phyloP scores from a whole-genome alignment of 129 eudicot species.

The Silybum marianum region DNA sequence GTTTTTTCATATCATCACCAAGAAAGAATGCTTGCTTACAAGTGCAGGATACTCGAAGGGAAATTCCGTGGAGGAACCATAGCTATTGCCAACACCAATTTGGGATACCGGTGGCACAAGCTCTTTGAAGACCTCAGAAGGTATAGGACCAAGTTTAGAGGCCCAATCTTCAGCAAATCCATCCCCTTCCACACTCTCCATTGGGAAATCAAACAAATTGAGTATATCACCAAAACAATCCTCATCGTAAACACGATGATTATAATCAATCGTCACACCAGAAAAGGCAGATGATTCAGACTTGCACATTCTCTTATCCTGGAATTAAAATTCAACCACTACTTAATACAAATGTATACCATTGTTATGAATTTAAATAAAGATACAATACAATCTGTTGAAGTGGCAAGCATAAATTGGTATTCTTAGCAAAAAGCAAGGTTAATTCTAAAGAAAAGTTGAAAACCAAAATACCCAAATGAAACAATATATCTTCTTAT shows the following conservation, averaged over 20 bases:
- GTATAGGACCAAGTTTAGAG: slow-evolving; percentile 58
- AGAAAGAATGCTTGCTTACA: slow-evolving; percentile 32
- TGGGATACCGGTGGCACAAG: slow-evolving; percentile 31
- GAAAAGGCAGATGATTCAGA: slow-evolving; percentile 35
- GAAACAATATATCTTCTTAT: neutral
- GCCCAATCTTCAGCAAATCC: slow-evolving; percentile 62
- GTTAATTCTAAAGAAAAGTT: neutral
- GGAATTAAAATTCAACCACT: slow-evolving; percentile 14
- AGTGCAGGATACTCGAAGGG: slow-evolving; percentile 32
- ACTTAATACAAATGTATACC: neutral
- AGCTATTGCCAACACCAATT: slow-evolving; percentile 24
- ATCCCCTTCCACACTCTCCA: slow-evolving; percentile 65
- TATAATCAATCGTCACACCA: slow-evolving; percentile 35
- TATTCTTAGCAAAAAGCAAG: neutral
- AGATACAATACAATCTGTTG: neutral
- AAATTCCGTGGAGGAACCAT: slow-evolving; percentile 19
- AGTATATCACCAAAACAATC: slow-evolving; percentile 48
- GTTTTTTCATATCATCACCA: neutral
- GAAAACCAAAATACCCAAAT: neutral
- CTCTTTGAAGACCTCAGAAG: slow-evolving; percentile 44
- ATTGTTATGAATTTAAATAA: neutral
- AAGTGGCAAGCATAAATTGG: neutral
- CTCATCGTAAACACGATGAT: slow-evolving; percentile 25
- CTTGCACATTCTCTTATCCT: slow-evolving; percentile 53
- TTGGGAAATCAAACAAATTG: slow-evolving; percentile 54